Evolutionary conservation across 768 basidiomycete species (phyloP).

Genomic region (Pleurotus salmoneostramineus): DNA sequence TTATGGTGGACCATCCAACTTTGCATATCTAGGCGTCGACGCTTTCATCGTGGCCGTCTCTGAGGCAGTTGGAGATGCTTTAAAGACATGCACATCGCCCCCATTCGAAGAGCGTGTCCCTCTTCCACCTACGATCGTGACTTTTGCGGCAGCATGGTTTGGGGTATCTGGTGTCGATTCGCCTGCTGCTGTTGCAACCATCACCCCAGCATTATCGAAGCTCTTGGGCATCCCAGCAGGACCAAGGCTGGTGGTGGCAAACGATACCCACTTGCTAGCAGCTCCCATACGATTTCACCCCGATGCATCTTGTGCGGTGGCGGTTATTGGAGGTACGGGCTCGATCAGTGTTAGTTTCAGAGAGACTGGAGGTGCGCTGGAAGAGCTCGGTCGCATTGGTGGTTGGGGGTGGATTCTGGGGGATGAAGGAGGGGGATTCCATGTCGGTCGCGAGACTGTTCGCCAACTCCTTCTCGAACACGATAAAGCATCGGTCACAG

Average conservation of each 20-base stretch:
- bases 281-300: slow-evolving; percentile 64
- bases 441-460: slow-evolving; percentile 73
- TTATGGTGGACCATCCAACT: slow-evolving; percentile 78
- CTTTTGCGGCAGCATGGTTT: slow-evolving; percentile 75
- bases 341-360: slow-evolving; percentile 69
- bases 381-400: slow-evolving; percentile 67
- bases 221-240: slow-evolving; percentile 58
- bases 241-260: slow-evolving; percentile 57
- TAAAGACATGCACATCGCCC: slow-evolving; percentile 39
- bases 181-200: slow-evolving; percentile 50
- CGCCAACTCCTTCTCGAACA: slow-evolving; percentile 60
- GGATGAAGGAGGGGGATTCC: slow-evolving; percentile 81
- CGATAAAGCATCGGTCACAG: slow-evolving; percentile 44
- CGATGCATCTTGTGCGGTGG: slow-evolving; percentile 60
- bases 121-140: slow-evolving; percentile 30
- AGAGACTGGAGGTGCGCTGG: slow-evolving; percentile 31
- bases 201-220: slow-evolving; percentile 49
- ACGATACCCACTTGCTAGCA: slow-evolving; percentile 84
- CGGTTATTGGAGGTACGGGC: slow-evolving; percentile 81
- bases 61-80: slow-evolving; percentile 49
- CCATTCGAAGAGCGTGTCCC: slow-evolving; percentile 29
- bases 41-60: slow-evolving; percentile 54
- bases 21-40: slow-evolving; percentile 68
- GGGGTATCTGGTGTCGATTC: slow-evolving; percentile 83
- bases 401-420: slow-evolving; percentile 87